Base-by-base conservation (phyloP, 129 eudicot genomes). In the Smallanthus sonchifolius region DNA sequence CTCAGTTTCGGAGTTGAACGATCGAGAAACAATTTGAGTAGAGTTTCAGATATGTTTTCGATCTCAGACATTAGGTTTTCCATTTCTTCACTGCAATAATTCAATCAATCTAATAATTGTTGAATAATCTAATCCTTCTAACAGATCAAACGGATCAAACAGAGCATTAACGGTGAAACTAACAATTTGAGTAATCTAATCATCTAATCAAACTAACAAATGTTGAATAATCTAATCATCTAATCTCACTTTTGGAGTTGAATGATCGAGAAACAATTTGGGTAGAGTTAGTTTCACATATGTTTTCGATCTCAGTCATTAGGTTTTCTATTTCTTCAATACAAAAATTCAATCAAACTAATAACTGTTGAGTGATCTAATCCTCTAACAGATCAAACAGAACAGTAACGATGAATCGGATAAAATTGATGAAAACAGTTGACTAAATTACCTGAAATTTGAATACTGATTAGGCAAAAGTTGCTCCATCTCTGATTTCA, bases 281-380 rank as follows among this genome's bases (percentile, higher is more conserved):
- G 86, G 64, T 30, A 86, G 67, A 24, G 28, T 77, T 64, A 24
- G 28, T 77, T 64, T 40, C 72, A 0, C 77, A 88, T 32, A 86
- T 49, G 42, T 73, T 79, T 78, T 88, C 90, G 5, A 91, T 84
- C 61, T 72, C 74, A 9, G 56, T 8, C 59, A 74, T 75, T 6
- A 91, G 74, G 56, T n/a, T 81, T 51, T 80, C 90, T 86, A 91
- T 82, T 52, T 84, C 83, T 9, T 83, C 84, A 43, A 95, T 91
- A 83, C 45, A 80, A 64, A 40, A 48, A 2, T 7, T 51, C 10
- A 20, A 14, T 38, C 32, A 43, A 16, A 28, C 32, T 24, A 16
- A 63, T 20, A 73, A 15, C 1, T 24, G 30, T 24, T 24, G 30
- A 24, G 1, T 24, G 1, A 24, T 24, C 30, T 1, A 24, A 24